These are phyloP conservation scores for Chalciporus chontae DNA, from an alignment of 768 basidiomycete genomes.

Conservation along the genomic window DNA sequence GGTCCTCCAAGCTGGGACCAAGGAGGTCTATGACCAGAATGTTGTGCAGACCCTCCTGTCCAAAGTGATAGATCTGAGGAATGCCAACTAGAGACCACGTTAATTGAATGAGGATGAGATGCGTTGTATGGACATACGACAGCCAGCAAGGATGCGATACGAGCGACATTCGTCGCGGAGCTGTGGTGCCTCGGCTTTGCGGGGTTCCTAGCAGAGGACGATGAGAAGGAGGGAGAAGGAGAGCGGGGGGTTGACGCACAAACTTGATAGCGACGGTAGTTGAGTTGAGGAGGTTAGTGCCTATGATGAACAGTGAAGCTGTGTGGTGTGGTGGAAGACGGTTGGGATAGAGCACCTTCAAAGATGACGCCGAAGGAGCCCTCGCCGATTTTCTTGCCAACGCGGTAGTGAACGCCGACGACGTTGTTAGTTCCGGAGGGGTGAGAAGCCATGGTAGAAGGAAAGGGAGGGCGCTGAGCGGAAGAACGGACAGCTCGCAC, in stretches of 20 bases:
- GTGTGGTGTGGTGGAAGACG: background rate
- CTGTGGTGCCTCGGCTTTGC: slow-evolving; percentile 96
- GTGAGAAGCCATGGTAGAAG: slow-evolving; percentile 46
- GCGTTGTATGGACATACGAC: slow-evolving; percentile 56
- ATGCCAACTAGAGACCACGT: slow-evolving; percentile 70
- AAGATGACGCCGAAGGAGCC: slow-evolving; percentile 97
- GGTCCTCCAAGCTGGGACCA: slow-evolving; percentile 93
- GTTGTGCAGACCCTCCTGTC: slow-evolving; percentile 97
- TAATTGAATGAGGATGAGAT: slow-evolving; percentile 9
- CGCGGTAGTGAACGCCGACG: slow-evolving; percentile 95
- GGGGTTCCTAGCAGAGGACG: slow-evolving; percentile 58
- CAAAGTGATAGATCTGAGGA: slow-evolving; percentile 99
- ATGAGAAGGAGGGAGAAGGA: slow-evolving; percentile 4
- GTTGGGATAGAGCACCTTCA: slow-evolving; percentile 51
- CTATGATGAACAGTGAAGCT: slow-evolving; percentile 38
- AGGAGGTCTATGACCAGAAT: slow-evolving; percentile 98
- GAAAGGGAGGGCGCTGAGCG: slow-evolving; percentile 3
- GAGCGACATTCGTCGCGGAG: slow-evolving; percentile 98
- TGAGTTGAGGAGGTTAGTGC: slow-evolving; percentile 95
- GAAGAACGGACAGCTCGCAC: slow-evolving; percentile 8
- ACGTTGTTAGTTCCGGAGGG: slow-evolving; percentile 66
- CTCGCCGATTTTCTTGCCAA: slow-evolving; percentile 99
- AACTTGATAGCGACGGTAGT: slow-evolving; percentile 99
- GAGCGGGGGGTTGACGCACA: slow-evolving; percentile 52
- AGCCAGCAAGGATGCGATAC: slow-evolving; percentile 86